A percentile compares a stretch with the other conserved stretches of the same genome.
phyloP scores from a whole-genome alignment of 192 early-diverging fungal genomes.

The Umbelopsis sp. region DNA sequence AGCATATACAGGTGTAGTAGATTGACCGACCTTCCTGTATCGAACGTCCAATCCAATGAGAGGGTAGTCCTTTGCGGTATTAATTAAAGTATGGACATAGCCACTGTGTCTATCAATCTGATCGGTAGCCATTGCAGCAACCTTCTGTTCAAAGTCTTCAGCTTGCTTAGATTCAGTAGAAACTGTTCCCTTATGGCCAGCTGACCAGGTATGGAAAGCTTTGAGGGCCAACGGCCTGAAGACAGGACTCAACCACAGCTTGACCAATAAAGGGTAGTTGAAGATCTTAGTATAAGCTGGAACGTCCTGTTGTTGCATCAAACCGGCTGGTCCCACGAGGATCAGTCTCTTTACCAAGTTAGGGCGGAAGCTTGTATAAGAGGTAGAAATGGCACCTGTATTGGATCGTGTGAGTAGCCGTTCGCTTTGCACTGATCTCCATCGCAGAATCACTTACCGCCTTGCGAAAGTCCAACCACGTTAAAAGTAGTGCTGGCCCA shows the following conservation, averaged over 20 bases:
- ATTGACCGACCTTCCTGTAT: slow-evolving; percentile 28
- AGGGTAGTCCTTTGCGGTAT: slow-evolving; percentile 28
- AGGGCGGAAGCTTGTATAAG: slow-evolving; percentile 42
- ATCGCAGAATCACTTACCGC: slow-evolving; percentile 30
- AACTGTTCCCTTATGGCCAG: neutral
- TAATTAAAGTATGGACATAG: slow-evolving; percentile 33
- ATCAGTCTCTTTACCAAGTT: slow-evolving; percentile 44
- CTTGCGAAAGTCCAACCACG: slow-evolving; percentile 46
- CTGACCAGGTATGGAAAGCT: neutral
- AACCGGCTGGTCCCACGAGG: slow-evolving; percentile 48
- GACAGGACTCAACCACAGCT: slow-evolving; percentile 7
- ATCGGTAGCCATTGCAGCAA: slow-evolving; percentile 9
- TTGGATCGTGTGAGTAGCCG: too few relatives aligned
- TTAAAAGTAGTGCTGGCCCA: slow-evolving; percentile 34
- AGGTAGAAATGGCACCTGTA: slow-evolving; percentile 44
- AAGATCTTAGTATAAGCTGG: slow-evolving; percentile 21
- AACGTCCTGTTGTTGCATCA: slow-evolving; percentile 33
- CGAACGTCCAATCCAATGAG: slow-evolving; percentile 25
- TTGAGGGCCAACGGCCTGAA: slow-evolving; percentile 22
- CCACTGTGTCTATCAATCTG: slow-evolving; percentile 37
- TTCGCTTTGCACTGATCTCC: neutral
- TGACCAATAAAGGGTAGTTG: slow-evolving; percentile 15
- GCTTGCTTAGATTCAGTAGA: neutral
- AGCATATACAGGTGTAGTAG: slow-evolving; percentile 23
- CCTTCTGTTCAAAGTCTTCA: neutral